Conservation (phyloP, 1,284 basidiomycete genomes). For the Puccinia hordei region DNA sequence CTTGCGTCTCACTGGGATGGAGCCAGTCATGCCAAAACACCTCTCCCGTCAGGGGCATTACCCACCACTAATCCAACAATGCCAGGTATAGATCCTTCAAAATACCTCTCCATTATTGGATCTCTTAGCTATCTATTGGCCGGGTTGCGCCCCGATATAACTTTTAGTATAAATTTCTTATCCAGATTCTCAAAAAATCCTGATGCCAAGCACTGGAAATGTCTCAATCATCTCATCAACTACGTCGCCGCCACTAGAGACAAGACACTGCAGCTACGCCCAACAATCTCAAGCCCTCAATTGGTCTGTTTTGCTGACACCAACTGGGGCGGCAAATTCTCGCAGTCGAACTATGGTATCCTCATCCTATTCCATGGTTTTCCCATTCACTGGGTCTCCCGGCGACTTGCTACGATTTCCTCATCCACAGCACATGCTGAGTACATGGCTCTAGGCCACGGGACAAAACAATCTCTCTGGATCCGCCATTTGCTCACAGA, state of each 20-base stretch:
- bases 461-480: not conserved
- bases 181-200: not conserved
- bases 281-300: not conserved
- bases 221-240: not conserved
- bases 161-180: slow-evolving; percentile 11
- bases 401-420: not conserved
- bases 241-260: not conserved
- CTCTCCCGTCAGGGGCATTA: not conserved
- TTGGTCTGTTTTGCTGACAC: not conserved
- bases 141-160: not conserved
- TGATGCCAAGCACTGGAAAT: not conserved
- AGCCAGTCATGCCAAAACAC: not conserved
- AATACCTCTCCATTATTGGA: slow-evolving; percentile 1
- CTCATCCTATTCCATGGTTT: too few relatives aligned
- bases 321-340: slow-evolving; percentile 5
- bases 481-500: not conserved
- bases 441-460: slow-evolving; percentile 12
- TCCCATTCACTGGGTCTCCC: not conserved
- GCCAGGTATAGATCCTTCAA: not conserved
- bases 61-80: too few relatives aligned
- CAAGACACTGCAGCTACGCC: not conserved
- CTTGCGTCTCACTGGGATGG: not conserved
- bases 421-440: slow-evolving; percentile 17
- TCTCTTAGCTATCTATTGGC: not conserved
- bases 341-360: too few relatives aligned